Percentiles rank a stretch among this genome's conserved stretches.
These are phyloP conservation scores for Wickerhamomyces bisporus DNA, from an alignment of 805 yeast genomes.

Conservation along the genomic window DNA sequence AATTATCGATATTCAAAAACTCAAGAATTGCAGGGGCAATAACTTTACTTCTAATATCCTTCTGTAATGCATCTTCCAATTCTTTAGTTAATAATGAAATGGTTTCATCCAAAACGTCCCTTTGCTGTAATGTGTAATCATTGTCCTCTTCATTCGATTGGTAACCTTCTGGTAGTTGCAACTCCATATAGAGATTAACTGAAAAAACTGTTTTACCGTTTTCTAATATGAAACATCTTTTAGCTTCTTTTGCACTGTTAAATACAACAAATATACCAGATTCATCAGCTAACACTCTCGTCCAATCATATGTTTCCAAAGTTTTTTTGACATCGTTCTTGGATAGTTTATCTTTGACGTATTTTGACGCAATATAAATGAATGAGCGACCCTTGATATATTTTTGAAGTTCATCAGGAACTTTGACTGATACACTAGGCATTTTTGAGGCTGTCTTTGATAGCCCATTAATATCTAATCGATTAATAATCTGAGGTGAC, in stretches of 20 bases:
- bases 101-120: constrained; percentile 53
- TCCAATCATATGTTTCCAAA: constrained; percentile 59
- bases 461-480: too few species aligned
- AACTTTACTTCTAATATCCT: constrained; percentile 69
- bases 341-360: constrained; percentile 33
- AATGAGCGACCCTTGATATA: constrained; percentile 55
- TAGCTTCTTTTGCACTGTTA: constrained; percentile 52
- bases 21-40: constrained; percentile 67
- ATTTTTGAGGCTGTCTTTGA: constrained; percentile 2
- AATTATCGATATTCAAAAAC: constrained; percentile 51
- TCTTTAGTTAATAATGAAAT: constrained; percentile 55
- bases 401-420: constrained; percentile 45
- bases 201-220: constrained; percentile 50
- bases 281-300: constrained; percentile 53
- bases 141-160: constrained; percentile 15
- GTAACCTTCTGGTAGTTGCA: constrained; percentile 23
- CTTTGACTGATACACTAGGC: constrained; percentile 15
- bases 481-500: too few species aligned
- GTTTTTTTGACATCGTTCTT: constrained; percentile 55
- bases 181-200: constrained; percentile 51
- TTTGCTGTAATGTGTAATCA: constrained; percentile 7
- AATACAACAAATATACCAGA: constrained; percentile 72
- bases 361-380: constrained; percentile 47
- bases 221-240: constrained; percentile 51
- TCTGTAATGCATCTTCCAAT: constrained; percentile 53